phyloP scores from a whole-genome alignment of 2,329 filamentous ascomycete genomes.

The Zymoseptoria ardabiliae region DNA sequence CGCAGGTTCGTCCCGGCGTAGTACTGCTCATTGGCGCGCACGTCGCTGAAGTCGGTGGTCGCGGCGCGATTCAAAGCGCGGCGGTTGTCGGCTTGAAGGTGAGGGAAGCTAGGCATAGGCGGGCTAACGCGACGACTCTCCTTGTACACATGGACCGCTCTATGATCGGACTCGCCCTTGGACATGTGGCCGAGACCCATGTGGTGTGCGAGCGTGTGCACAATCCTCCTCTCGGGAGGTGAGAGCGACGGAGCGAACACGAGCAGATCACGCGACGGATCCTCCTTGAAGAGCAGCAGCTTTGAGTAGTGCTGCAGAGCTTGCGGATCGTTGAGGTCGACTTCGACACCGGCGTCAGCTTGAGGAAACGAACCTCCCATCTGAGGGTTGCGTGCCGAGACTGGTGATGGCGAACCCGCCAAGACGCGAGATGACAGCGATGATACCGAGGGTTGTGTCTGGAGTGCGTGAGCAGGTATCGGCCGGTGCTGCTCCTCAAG shows the following conservation, averaged over 20 bases:
- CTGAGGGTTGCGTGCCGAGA: conserved; percentile 50
- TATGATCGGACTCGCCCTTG: conserved; percentile 76
- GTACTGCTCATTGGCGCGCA: conserved; percentile 64
- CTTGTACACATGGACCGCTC: conserved; percentile 86
- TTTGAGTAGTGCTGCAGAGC: conserved; percentile 86
- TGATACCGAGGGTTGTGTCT: conserved; percentile 79
- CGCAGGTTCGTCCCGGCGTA: conserved; percentile 70
- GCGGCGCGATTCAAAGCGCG: conserved; percentile 85
- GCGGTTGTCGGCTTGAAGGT: conserved; percentile 69
- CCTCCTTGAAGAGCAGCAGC: conserved; percentile 80
- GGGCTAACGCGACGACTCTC: conserved; percentile 55
- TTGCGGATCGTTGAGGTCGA: conserved; percentile 86
- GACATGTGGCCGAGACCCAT: conserved; percentile 89
- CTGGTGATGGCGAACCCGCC: conserved; percentile 59
- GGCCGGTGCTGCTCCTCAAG: conserved; percentile 92
- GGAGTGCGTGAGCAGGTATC: conserved; percentile 57
- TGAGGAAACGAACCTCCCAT: conserved; percentile 21
- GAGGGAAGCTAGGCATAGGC: conserved; percentile 55
- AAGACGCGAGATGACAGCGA: conserved; percentile 57
- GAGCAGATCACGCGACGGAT: conserved; percentile 66
- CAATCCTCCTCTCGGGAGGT: conserved; percentile 77
- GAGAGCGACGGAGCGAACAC: conserved; percentile 76
- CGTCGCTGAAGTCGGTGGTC: conserved; percentile 92
- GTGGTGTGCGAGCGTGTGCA: conserved; percentile 91
- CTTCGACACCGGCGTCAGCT: conserved; percentile 43